Base-by-base conservation (phyloP, 768 basidiomycete species). In the Glaciozyma martinii region DNA sequence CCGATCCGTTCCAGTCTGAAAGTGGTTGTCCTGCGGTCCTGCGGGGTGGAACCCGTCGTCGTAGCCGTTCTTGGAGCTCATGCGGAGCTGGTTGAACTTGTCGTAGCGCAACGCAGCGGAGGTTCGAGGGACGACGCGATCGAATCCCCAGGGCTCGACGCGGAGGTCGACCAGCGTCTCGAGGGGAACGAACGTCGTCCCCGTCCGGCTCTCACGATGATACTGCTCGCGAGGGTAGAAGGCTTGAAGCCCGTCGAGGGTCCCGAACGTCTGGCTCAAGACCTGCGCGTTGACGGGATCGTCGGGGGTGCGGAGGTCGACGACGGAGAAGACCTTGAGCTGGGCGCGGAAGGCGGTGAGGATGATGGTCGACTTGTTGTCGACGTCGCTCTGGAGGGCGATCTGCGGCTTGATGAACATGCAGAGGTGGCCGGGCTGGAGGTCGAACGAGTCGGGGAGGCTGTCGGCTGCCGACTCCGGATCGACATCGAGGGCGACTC, bases 391-490 rank as follows among this genome's bases (percentile, higher is more conserved):
- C 25, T 83, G 80, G 32, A 95, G 78, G 15, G 90, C 84, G 59
- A 98, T 83, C 74, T 98, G 93, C 18, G 93, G 91, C 72, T 92
- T 92, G 65, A 94, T 78, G 42, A 97, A 80, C n/a, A 91, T 80
- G 73, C 88, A 88, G 75, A 88, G 87, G 73, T 91, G 84, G 49
- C 84, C 84, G 71, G 87, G 87, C 59, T 79, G 69, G 37, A 77
- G 70, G 6, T 67, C 60, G 60, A 74, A 76, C 13, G 72, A 67
- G 5, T 73, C 70, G 3, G 75, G 76, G 5, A 79, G 63, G 15
- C 66, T 68, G 37, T 65, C 70, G 27, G 61, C 61, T 6, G 68
- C 59, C 4, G 55, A 23, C 25, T 66, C 60, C 16, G 72, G 71
- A 43, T 73, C 71, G 46, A 72, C 50, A 30, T 66, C 52, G 70